Percentiles rank a stretch among this genome's conserved stretches.
Conservation (phyloP, 1,284 basidiomycete species). For the Sanghuangporus sanghuang region DNA sequence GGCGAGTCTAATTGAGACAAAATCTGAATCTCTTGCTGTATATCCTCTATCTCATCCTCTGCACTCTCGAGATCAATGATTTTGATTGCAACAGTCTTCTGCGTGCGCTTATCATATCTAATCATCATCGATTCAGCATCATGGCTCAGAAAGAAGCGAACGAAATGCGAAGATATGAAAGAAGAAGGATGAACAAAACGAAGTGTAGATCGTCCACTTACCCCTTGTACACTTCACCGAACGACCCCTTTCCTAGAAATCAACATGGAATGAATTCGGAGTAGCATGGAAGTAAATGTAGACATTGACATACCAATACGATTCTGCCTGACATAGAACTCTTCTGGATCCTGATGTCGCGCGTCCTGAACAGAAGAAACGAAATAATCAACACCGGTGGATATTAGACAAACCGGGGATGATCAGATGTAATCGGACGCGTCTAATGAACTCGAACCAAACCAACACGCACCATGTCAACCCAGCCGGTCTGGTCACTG, state of each 20-base stretch:
- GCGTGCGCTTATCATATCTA: slow-evolving; percentile 88
- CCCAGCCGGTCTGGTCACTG: not conserved
- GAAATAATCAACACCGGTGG: not conserved
- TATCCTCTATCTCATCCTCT: slow-evolving; percentile 99
- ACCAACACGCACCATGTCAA: not conserved
- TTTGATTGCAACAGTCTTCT: slow-evolving; percentile 95
- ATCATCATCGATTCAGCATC: slow-evolving; percentile 16
- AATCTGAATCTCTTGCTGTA: slow-evolving; percentile 98
- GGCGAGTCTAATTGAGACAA: slow-evolving; percentile 96
- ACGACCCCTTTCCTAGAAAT: slow-evolving; percentile 84
- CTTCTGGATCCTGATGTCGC: slow-evolving; percentile 81
- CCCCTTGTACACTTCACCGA: slow-evolving; percentile 98
- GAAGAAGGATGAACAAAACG: slow-evolving; percentile 9
- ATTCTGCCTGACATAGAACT: slow-evolving; percentile 94
- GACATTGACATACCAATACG: slow-evolving; percentile 72
- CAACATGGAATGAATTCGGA: slow-evolving; percentile 9
- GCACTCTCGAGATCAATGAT: slow-evolving; percentile 98
- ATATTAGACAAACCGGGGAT: not conserved
- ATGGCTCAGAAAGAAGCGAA: not conserved
- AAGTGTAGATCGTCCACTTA: slow-evolving; percentile 29
- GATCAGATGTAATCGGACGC: slow-evolving; percentile 1
- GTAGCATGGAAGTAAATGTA: not conserved
- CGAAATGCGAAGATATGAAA: not conserved
- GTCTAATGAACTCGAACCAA: not conserved
- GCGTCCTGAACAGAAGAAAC: slow-evolving; percentile 44